Conservation (phyloP, 305 asterid genomes). For the Solanum hybrid region DNA sequence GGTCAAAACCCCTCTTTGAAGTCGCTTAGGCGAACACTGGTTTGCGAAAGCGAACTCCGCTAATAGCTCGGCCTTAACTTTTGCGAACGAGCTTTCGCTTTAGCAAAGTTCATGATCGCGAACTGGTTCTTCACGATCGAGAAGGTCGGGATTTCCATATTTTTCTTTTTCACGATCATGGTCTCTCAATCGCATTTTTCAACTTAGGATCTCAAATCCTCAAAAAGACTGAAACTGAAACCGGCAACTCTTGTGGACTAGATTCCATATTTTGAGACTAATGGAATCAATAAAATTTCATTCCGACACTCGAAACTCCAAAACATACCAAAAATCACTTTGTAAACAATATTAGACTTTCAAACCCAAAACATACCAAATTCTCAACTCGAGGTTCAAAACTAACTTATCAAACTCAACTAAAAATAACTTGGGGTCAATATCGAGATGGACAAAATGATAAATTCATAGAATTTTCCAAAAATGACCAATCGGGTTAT, state of each 20-base stretch:
- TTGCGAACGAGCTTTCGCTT: accelerated
- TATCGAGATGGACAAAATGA: neutral
- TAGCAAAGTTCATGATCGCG: too few relatives aligned
- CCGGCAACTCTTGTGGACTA: neutral
- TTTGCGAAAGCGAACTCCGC: neutral
- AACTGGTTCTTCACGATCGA: too few relatives aligned
- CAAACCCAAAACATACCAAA: neutral
- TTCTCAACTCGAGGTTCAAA: neutral
- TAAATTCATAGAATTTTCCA: too few relatives aligned
- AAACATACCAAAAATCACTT: too few relatives aligned
- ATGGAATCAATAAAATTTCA: too few relatives aligned
- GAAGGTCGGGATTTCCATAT: neutral
- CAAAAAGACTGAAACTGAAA: neutral
- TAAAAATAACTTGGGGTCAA: neutral
- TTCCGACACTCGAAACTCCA: neutral
- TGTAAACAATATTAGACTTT: too few relatives aligned
- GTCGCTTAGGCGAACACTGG: neutral
- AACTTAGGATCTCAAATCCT: neutral
- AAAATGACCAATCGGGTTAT: too few relatives aligned
- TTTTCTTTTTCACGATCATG: neutral
- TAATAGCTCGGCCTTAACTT: neutral
- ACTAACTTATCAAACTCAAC: too few relatives aligned
- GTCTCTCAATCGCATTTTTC: neutral
- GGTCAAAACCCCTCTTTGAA: neutral
- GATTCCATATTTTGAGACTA: neutral